These are phyloP conservation scores for Tetrapisispora nanseiensis DNA, from an alignment of 805 yeast genomes.

Conservation along the genomic window DNA sequence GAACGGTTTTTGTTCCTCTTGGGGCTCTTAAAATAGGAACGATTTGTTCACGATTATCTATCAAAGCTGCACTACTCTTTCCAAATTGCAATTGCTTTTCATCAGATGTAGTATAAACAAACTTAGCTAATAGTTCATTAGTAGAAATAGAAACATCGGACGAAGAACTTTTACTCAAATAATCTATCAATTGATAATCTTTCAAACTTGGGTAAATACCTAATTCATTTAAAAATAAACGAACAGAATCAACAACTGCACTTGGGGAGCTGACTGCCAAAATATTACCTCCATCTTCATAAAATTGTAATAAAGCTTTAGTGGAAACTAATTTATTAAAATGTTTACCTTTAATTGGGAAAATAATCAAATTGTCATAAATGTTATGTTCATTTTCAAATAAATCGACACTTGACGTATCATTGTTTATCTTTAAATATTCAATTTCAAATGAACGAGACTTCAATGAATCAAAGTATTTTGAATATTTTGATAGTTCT, in stretches of 20 bases:
- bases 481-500: constrained; percentile 19
- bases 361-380: constrained; percentile 48
- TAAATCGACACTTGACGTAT: constrained; percentile 10
- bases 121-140: constrained; percentile 1
- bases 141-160: constrained; percentile 8
- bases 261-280: constrained; percentile 47
- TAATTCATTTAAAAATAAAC: constrained; percentile 61
- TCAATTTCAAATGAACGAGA: constrained; percentile 31
- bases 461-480: constrained; percentile 21
- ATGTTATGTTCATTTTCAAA: constrained; percentile 33
- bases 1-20: constrained; percentile 48
- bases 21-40: constrained; percentile 65
- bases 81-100: constrained; percentile 23
- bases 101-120: constrained; percentile 4
- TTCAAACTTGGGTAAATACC: constrained; percentile 82
- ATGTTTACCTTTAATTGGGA: constrained; percentile 47
- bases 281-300: constrained; percentile 63
- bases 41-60: constrained; percentile 58
- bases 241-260: constrained; percentile 49
- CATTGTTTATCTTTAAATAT: constrained; percentile 18
- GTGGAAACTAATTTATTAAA: constrained; percentile 35
- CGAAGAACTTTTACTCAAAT: constrained; percentile 35
- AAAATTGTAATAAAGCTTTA: constrained; percentile 46
- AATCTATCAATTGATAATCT: constrained; percentile 53
- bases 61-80: constrained; percentile 55